These are phyloP conservation scores for Scheffersomyces amazonensis DNA, from an alignment of 805 yeast genomes.

Conservation along the genomic window DNA sequence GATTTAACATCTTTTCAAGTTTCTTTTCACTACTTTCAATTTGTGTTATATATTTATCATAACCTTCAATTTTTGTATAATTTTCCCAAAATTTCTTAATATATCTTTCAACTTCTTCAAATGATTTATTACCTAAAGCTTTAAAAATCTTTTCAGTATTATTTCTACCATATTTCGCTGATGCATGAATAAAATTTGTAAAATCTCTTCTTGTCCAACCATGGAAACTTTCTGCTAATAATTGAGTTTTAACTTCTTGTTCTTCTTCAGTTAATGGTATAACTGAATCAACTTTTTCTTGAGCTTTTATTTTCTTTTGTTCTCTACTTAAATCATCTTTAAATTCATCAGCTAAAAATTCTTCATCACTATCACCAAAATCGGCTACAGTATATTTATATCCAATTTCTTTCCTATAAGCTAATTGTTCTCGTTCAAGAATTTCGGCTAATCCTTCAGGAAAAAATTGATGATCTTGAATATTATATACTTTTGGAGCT, in stretches of 20 bases:
- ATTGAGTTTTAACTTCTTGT: constrained; percentile 46
- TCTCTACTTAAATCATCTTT: constrained; percentile 35
- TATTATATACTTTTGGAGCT: constrained; percentile 61
- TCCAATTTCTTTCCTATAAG: constrained; percentile 57
- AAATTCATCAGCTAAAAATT: constrained; percentile 46
- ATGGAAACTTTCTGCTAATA: constrained; percentile 56
- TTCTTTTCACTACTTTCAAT: constrained; percentile 75
- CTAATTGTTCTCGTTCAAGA: constrained; percentile 63
- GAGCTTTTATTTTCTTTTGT: constrained; percentile 45
- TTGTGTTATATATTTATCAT: constrained; percentile 67
- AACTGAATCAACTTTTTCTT: constrained; percentile 51
- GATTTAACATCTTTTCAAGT: constrained; percentile 49
- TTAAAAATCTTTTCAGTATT: constrained; percentile 48
- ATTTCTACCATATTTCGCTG: constrained; percentile 64
- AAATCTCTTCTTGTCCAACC: constrained; percentile 77
- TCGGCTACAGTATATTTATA: constrained; percentile 59
- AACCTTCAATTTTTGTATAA: constrained; percentile 60
- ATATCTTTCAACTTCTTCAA: constrained; percentile 59
- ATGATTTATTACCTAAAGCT: constrained; percentile 54
- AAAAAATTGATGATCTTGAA: constrained; percentile 75
- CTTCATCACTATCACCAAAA: constrained; percentile 55
- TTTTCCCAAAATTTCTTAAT: constrained; percentile 63
- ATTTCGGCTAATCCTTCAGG: constrained; percentile 51
- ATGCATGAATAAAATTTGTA: constrained; percentile 64
- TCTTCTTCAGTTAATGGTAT: constrained; percentile 66